Conservation (phyloP, 768 basidiomycete species). For the Tremella mesenterica region DNA sequence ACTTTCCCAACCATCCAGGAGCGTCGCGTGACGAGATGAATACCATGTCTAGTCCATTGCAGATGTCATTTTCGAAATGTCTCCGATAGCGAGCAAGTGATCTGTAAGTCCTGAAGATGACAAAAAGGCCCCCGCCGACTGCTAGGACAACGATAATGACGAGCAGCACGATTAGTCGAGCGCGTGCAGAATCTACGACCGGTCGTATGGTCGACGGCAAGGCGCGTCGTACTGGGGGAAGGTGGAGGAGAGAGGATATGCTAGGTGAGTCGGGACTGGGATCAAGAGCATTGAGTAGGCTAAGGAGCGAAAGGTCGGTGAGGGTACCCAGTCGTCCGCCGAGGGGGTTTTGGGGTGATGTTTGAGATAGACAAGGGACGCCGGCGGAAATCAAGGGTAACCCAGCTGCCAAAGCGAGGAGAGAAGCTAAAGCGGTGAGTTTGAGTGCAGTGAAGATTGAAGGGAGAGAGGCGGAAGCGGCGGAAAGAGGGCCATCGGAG, state of each 20-base stretch:
- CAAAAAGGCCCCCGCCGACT: conserved; percentile 58
- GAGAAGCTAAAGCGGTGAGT: conserved; percentile 58
- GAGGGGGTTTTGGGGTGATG: conserved; percentile 48
- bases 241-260: conserved; percentile 42
- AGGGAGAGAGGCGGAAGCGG: conserved; percentile 66
- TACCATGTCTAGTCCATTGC: conserved; percentile 64
- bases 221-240: conserved; percentile 4
- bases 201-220: conserved; percentile 37
- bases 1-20: conserved; percentile 63
- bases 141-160: conserved; percentile 58
- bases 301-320: conserved; percentile 66
- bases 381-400: conserved; percentile 65
- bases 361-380: conserved; percentile 59
- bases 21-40: conserved; percentile 60
- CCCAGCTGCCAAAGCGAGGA: conserved; percentile 61
- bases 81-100: conserved; percentile 52
- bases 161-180: conserved; percentile 62
- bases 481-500: conserved; percentile 59
- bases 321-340: conserved; percentile 60
- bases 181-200: conserved; percentile 46
- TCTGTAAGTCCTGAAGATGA: conserved; percentile 59
- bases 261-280: conserved; percentile 26
- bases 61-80: conserved; percentile 57
- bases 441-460: conserved; percentile 59
- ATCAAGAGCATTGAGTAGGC: conserved; percentile 57